Evolutionary conservation across 2,329 filamentous ascomycete species (phyloP), one percentile per base, ranked within the genome.

Genomic region (Pseudogymnoascus destructans): DNA sequence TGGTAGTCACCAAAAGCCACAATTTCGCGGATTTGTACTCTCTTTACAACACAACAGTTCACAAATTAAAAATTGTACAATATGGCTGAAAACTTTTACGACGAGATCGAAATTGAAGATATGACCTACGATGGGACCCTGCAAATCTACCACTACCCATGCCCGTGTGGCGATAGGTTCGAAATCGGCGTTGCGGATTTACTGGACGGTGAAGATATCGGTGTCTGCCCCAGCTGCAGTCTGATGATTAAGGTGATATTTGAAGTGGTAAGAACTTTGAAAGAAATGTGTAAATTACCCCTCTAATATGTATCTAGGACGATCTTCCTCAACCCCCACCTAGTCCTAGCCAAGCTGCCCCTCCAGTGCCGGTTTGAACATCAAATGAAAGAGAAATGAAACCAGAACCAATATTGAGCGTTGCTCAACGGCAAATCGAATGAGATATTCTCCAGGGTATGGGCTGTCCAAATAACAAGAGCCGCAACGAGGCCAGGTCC

Each of bases 91-190:
- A 80, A 85, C 63, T 88, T 95, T 70, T 97, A 96, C 77, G 92
- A 97, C 69, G 92, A 96, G 73, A 92, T 97, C 73, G 92, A 97
- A 72, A 96, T 97, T 75, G 92, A 97, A 72, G 93, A 98, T 73
- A 95, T 96, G 90, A 93, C 87, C 67, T 96, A 82, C 71, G 90
- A 96, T 72, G 75, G 83, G 52, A 77, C 79, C 3, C 79, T 90
- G 38, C 86, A 95, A 71, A 85, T 95, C 66, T 98, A 95, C 75
- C 87, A 92, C 74, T 95, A 95, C 71, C 93, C 93, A 11, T 98
- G 93, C 71, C 93, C 93, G 1, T 98, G 93, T 73, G 93, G 93
- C 75, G 93, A 98, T 74, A 82, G 88, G 61, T 98, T 98, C 75
- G 88, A 96, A 75, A 96, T 93, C 68, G 81, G 80, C 17, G 82